phyloP scores from a whole-genome alignment of 768 basidiomycete species.

The Gautieria morchelliformis region DNA sequence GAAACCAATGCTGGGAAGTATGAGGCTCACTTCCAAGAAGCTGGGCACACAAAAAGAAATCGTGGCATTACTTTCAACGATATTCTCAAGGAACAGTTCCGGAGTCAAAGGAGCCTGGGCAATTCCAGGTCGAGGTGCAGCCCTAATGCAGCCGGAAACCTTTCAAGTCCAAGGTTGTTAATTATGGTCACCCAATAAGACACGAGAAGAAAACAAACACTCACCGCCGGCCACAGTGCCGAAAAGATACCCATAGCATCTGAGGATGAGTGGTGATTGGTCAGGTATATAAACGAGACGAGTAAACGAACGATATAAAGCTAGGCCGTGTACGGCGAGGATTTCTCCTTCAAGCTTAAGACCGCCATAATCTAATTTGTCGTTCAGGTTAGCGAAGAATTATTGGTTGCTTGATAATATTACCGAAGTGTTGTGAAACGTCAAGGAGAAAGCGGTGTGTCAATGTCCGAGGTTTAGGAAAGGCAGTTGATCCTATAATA shows the following conservation, averaged over 20 bases:
- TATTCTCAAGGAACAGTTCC: constrained; percentile 10
- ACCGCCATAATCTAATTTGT: constrained; percentile 9
- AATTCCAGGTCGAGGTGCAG: constrained; percentile 12
- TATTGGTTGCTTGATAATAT: neutral
- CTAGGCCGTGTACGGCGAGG: constrained; percentile 13
- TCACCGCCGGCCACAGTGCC: constrained; percentile 6
- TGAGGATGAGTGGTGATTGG: neutral
- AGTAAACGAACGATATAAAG: constrained; percentile 18
- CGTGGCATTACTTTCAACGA: constrained; percentile 8
- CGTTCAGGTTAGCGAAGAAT: too few species aligned
- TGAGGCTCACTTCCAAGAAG: constrained; percentile 18
- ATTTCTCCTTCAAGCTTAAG: constrained; percentile 13
- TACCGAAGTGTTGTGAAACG: constrained; percentile 11
- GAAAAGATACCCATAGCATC: constrained; percentile 7
- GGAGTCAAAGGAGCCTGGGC: constrained; percentile 16
- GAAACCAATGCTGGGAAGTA: neutral
- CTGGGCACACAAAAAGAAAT: constrained; percentile 16
- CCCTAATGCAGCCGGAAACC: constrained; percentile 12
- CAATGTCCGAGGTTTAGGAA: constrained; percentile 20
- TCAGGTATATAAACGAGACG: neutral
- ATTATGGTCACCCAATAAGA: constrained; percentile 5
- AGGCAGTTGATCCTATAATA: constrained; percentile 18
- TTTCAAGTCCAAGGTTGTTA: constrained; percentile 3
- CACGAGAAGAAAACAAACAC: neutral
- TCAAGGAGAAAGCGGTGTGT: constrained; percentile 12